Percentiles rank a stretch among this genome's conserved stretches.
Evolutionary conservation across 1,139 yeast species (phyloP).

Genomic region (Yamadazyma conglobata): DNA sequence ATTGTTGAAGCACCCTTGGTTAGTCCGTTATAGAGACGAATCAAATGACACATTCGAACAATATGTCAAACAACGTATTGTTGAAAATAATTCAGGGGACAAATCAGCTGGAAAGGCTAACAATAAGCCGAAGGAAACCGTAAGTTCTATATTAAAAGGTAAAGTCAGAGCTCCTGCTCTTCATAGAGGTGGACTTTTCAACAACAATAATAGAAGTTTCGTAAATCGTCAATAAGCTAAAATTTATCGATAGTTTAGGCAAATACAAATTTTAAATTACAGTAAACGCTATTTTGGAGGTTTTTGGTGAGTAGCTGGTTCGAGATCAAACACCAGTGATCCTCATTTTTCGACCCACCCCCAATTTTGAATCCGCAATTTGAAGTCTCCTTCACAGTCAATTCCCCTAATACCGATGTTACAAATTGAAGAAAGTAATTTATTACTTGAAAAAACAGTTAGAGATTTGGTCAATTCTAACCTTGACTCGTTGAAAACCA

Average conservation of each 20-base stretch:
- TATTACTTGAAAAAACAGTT: conserved; percentile 41
- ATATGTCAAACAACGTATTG: conserved; percentile 32
- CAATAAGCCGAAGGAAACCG: conserved; percentile 27
- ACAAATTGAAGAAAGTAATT: conserved; percentile 44
- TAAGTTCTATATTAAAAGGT: conserved; percentile 33
- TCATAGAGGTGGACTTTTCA: conserved; percentile 38
- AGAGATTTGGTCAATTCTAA: conserved; percentile 34
- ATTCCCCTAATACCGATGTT: conserved; percentile 26
- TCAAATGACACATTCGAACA: conserved; percentile 29
- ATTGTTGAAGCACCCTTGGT: conserved; percentile 81
- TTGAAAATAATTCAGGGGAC: conserved; percentile 18
- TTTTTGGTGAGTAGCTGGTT: too few species aligned
- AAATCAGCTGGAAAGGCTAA: conserved; percentile 8
- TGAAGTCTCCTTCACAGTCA: conserved; percentile 2
- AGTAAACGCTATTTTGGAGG: too few species aligned
- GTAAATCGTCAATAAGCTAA: conserved; percentile 9
- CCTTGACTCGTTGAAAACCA: conserved; percentile 42
- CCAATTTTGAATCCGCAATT: background rate
- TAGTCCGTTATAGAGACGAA: conserved; percentile 43
- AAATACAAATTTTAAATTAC: too few species aligned
- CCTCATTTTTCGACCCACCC: background rate
- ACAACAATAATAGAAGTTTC: conserved; percentile 13
- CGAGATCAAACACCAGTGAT: too few species aligned
- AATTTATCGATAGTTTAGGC: too few species aligned
- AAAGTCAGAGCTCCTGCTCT: conserved; percentile 44